Conservation (phyloP, 345 rosid genomes). For the Euphorbia peplus region DNA sequence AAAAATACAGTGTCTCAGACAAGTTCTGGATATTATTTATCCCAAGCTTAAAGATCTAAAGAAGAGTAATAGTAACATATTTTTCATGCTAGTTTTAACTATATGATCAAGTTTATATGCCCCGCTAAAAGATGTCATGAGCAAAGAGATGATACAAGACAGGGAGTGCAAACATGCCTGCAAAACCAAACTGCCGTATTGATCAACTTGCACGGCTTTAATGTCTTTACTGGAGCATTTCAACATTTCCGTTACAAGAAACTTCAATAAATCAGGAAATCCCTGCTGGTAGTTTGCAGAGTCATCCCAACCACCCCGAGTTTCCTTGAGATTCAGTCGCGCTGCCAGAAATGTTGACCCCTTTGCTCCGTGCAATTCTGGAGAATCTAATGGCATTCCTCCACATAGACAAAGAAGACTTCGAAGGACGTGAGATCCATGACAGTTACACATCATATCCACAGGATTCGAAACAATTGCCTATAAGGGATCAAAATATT, state of each 20-base stretch:
- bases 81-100: not conserved
- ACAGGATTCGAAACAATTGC: constrained; percentile 53
- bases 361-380: constrained; percentile 62
- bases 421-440: constrained; percentile 94
- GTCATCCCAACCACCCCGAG: constrained; percentile 35
- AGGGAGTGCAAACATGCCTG: constrained; percentile 48
- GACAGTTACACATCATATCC: constrained; percentile 72
- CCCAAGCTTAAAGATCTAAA: not conserved
- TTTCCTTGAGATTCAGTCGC: constrained; percentile 62
- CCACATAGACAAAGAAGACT: constrained; percentile 86
- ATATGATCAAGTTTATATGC: not conserved
- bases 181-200: constrained; percentile 79
- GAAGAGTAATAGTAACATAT: not conserved
- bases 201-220: constrained; percentile 59
- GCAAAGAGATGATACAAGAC: not conserved
- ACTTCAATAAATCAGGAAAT: constrained; percentile 59
- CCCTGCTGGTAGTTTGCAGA: constrained; percentile 40
- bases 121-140: not conserved
- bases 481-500: constrained; percentile 37
- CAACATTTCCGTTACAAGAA: constrained; percentile 61
- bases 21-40: not conserved
- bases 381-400: constrained; percentile 72
- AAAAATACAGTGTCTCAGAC: not conserved
- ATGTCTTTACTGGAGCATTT: constrained; percentile 47
- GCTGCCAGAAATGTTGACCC: constrained; percentile 56